Evolutionary conservation across 257 asterid genomes (phyloP).

Genomic region (Osmanthus fragrans): DNA sequence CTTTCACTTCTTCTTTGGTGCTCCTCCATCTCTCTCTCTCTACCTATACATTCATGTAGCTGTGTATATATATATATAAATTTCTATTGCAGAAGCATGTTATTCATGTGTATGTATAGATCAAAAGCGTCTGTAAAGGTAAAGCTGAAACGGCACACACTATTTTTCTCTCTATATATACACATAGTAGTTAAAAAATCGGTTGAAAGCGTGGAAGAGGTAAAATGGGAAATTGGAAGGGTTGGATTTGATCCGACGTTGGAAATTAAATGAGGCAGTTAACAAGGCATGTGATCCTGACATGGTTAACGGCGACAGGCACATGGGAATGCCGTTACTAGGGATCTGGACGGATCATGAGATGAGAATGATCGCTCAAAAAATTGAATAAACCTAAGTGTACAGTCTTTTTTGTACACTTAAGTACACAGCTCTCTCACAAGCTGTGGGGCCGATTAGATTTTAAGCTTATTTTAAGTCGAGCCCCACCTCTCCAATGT

Average conservation of each 20-base stretch:
- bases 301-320: conserved; percentile 94
- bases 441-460: too few species aligned
- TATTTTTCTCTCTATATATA: conserved; percentile 20
- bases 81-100: background rate
- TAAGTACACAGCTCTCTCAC: too few species aligned
- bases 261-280: conserved; percentile 65
- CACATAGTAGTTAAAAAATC: conserved; percentile 13
- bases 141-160: conserved; percentile 34
- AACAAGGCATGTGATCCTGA: conserved; percentile 90
- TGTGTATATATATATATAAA: too few species aligned
- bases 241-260: conserved; percentile 64
- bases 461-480: too few species aligned
- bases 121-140: conserved; percentile 17
- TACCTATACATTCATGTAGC: conserved; percentile 2
- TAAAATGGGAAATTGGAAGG: conserved; percentile 21
- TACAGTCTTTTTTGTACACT: too few species aligned
- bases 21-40: conserved; percentile 33
- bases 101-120: background rate
- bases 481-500: too few species aligned
- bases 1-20: conserved; percentile 40
- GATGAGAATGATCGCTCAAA: conserved; percentile 40
- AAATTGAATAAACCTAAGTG: too few species aligned
- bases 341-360: conserved; percentile 52
- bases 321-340: conserved; percentile 86
- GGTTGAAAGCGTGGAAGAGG: conserved; percentile 39